Evolutionary conservation across 805 yeast species (phyloP).

Genomic region (Hemisphaericaspora nanyangensis): DNA sequence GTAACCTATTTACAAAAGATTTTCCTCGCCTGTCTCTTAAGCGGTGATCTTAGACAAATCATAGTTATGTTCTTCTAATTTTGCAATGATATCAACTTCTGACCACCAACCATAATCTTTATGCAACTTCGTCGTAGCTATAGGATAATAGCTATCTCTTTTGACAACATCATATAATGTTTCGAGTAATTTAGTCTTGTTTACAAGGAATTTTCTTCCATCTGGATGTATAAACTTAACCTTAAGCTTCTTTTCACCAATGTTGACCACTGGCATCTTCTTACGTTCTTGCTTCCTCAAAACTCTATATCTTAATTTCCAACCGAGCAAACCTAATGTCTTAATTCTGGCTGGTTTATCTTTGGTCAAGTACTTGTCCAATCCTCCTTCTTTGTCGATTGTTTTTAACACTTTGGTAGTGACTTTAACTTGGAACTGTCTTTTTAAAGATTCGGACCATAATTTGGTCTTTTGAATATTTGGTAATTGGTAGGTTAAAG

Average conservation of each 20-base stretch:
- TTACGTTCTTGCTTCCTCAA: conserved; percentile 42
- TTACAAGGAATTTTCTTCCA: conserved; percentile 50
- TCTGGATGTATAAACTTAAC: conserved; percentile 50
- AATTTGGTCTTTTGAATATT: conserved; percentile 71
- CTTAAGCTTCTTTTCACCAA: conserved; percentile 10
- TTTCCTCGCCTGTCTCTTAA: conserved; percentile 1
- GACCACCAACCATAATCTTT: conserved; percentile 40
- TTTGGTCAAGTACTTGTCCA: conserved; percentile 82
- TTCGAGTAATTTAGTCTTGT: conserved; percentile 60
- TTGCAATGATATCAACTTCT: conserved; percentile 46
- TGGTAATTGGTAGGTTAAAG: conserved; percentile 73
- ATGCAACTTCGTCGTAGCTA: conserved; percentile 48
- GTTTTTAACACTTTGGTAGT: conserved; percentile 82
- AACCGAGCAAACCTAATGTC: conserved; percentile 89
- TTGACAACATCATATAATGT: conserved; percentile 50
- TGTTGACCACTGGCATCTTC: conserved; percentile 35
- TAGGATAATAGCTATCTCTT: conserved; percentile 36
- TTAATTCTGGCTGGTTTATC: conserved; percentile 87
- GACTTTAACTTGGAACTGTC: conserved; percentile 53
- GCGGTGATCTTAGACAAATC: conserved; percentile 33
- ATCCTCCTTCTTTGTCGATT: conserved; percentile 89
- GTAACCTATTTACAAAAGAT: conserved; percentile 4
- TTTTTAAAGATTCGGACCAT: conserved; percentile 79
- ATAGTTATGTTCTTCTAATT: conserved; percentile 42
- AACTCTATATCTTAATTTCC: conserved; percentile 81